phyloP scores from a whole-genome alignment of 2,329 filamentous ascomycete species.

The Hypomyces rosellus region DNA sequence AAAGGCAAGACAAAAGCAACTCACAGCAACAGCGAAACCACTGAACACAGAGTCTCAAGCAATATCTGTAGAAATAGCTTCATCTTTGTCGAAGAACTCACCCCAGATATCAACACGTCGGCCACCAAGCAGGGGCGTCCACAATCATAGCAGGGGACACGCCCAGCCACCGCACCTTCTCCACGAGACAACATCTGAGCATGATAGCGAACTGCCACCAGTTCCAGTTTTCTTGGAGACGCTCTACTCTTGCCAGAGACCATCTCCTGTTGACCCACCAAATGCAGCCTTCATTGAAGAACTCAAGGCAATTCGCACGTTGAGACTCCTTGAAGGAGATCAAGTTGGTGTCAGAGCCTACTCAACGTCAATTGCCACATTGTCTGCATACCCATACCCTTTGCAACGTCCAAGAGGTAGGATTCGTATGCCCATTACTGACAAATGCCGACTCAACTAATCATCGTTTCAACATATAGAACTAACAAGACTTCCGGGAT shows the following conservation, averaged over 20 bases:
- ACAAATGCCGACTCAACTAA: too few species aligned
- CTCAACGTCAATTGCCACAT: conserved; percentile 73
- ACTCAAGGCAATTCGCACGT: conserved; percentile 66
- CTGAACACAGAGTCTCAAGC: not conserved
- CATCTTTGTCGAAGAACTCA: not conserved
- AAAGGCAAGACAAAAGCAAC: not conserved
- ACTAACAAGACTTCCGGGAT: conserved; percentile 62
- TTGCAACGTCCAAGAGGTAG: conserved; percentile 37
- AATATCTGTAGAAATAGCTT: not conserved
- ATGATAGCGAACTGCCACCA: conserved; percentile 59
- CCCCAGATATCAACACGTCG: conserved; percentile 8
- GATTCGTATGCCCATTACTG: not conserved
- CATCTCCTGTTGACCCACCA: conserved; percentile 61
- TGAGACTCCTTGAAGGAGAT: conserved; percentile 66
- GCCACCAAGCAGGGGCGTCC: not conserved
- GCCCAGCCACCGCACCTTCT: conserved; percentile 38
- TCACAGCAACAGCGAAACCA: not conserved
- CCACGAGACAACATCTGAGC: conserved; percentile 70
- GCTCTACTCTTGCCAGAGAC: conserved; percentile 72
- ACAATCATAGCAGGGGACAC: not conserved
- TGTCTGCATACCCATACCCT: conserved; percentile 69
- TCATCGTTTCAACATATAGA: conserved; percentile 26
- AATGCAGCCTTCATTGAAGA: conserved; percentile 71
- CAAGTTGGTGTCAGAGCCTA: conserved; percentile 80
- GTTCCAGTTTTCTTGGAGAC: conserved; percentile 59